Evolutionary conservation across 2,329 filamentous ascomycete genomes (phyloP).

Genomic region (Fusarium oligoseptatum): DNA sequence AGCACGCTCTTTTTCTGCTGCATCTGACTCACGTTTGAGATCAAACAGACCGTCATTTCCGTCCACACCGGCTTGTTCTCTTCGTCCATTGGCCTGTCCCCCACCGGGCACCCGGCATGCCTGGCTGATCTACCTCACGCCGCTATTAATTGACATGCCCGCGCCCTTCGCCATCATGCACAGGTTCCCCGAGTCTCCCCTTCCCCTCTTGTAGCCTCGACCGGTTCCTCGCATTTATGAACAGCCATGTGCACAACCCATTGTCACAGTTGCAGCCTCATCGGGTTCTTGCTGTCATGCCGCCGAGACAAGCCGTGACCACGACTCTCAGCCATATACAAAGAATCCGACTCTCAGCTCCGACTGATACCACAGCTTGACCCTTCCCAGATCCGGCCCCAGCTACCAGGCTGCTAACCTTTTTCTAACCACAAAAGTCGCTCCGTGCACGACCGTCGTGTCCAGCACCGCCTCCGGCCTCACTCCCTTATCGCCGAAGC

Average conservation of each 20-base stretch:
- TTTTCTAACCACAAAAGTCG: slow-evolving; percentile 8
- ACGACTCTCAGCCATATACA: not conserved
- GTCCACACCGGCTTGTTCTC: slow-evolving; percentile 1
- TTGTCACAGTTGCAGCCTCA: slow-evolving; percentile 2
- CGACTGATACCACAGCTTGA: not conserved
- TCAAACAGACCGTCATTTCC: not conserved
- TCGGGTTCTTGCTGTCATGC: not conserved
- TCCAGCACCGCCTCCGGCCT: slow-evolving; percentile 7
- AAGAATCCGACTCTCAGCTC: not conserved
- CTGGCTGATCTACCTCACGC: slow-evolving; percentile 15
- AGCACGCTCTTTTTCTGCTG: slow-evolving; percentile 1
- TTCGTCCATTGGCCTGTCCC: not conserved
- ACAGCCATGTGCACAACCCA: not conserved
- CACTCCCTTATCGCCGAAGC: slow-evolving; percentile 35
- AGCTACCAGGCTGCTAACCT: slow-evolving; percentile 1
- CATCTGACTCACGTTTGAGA: slow-evolving; percentile 20
- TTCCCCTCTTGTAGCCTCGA: slow-evolving; percentile 2
- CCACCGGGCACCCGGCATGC: slow-evolving; percentile 1
- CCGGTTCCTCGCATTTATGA: slow-evolving; percentile 5
- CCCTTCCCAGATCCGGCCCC: not conserved
- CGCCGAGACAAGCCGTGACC: not conserved
- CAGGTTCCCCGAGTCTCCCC: slow-evolving; percentile 23
- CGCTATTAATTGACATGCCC: slow-evolving; percentile 43
- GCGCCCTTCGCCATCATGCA: slow-evolving; percentile 40
- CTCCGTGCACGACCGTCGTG: not conserved